phyloP scores from a whole-genome alignment of 2,329 filamentous ascomycete genomes.

The Aspergillus fischeri region DNA sequence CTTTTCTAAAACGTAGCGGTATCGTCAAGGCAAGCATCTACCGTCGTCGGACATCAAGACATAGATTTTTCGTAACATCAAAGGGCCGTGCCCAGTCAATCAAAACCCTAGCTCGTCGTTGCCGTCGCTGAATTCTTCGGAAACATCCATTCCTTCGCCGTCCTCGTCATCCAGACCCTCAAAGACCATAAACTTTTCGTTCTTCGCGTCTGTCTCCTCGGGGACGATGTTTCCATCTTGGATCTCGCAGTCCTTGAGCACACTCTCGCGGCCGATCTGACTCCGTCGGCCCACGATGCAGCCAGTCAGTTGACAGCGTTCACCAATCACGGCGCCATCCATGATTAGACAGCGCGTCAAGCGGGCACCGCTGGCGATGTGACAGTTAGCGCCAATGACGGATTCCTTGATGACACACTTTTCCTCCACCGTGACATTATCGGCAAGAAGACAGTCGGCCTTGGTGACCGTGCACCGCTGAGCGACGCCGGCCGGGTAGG shows the following conservation, averaged over 20 bases:
- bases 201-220: slow-evolving; percentile 65
- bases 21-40: background rate
- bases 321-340: slow-evolving; percentile 83
- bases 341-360: slow-evolving; percentile 85
- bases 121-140: slow-evolving; percentile 20
- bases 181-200: slow-evolving; percentile 58
- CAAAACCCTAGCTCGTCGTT: background rate
- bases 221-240: slow-evolving; percentile 80
- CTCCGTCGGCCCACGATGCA: slow-evolving; percentile 81
- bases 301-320: slow-evolving; percentile 77
- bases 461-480: slow-evolving; percentile 76
- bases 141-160: slow-evolving; percentile 30
- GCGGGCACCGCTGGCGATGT: slow-evolving; percentile 80
- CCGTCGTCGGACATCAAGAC: background rate
- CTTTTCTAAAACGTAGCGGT: background rate
- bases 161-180: slow-evolving; percentile 42
- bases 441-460: slow-evolving; percentile 75
- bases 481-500: slow-evolving; percentile 77
- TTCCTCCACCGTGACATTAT: slow-evolving; percentile 85
- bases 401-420: slow-evolving; percentile 89
- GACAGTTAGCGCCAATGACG: slow-evolving; percentile 82
- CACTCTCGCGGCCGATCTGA: slow-evolving; percentile 74
- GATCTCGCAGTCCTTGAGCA: slow-evolving; percentile 86
- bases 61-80: background rate
- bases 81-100: background rate